Percentiles rank a stretch among this genome's conserved stretches.
Conservation (phyloP, 805 yeast species). For the Wickerhamiella qilinensis region DNA sequence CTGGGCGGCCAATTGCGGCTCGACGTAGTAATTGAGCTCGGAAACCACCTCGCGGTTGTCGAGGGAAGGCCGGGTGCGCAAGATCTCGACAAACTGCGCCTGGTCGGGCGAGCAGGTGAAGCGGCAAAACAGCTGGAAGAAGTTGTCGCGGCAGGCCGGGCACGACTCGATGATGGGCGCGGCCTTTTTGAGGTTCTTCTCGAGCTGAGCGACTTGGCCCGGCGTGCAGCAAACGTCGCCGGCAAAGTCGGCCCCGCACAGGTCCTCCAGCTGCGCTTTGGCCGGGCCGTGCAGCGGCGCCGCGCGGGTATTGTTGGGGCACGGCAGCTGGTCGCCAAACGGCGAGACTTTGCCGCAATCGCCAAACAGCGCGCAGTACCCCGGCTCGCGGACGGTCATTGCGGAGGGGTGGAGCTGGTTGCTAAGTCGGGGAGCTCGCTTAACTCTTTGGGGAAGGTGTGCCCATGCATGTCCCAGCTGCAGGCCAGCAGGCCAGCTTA, state of each 20-base stretch:
- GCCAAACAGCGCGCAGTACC: slow-evolving; percentile 20
- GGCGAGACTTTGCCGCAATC: slow-evolving; percentile 64
- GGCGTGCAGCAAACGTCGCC: slow-evolving; percentile 52
- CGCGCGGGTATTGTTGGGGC: slow-evolving; percentile 43
- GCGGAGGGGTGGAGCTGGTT: slow-evolving; percentile 1
- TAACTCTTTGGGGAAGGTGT: too few species aligned
- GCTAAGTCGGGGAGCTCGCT: too few species aligned
- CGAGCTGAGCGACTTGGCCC: slow-evolving; percentile 39
- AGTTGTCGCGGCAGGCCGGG: slow-evolving; percentile 84
- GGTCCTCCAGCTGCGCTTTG: slow-evolving; percentile 29
- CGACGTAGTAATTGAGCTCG: slow-evolving; percentile 50
- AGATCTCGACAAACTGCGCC: slow-evolving; percentile 53
- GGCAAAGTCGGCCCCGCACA: slow-evolving; percentile 57
- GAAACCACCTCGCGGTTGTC: slow-evolving; percentile 45
- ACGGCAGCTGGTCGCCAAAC: slow-evolving; percentile 70
- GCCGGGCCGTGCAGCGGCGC: slow-evolving; percentile 30
- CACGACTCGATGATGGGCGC: slow-evolving; percentile 74
- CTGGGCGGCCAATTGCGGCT: slow-evolving; percentile 38
- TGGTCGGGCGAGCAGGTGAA: slow-evolving; percentile 87
- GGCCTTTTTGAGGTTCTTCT: slow-evolving; percentile 50
- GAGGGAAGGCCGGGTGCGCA: slow-evolving; percentile 32
- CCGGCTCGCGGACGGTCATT: slow-evolving; percentile 5
- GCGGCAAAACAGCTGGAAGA: slow-evolving; percentile 62
- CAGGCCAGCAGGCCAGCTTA: too few species aligned
- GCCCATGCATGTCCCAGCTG: too few species aligned